Percentiles rank a stretch among this genome's conserved stretches.
Evolutionary conservation across 2,329 filamentous ascomycete genomes (phyloP).

Genomic region (Atkinsonella hypoxylon): DNA sequence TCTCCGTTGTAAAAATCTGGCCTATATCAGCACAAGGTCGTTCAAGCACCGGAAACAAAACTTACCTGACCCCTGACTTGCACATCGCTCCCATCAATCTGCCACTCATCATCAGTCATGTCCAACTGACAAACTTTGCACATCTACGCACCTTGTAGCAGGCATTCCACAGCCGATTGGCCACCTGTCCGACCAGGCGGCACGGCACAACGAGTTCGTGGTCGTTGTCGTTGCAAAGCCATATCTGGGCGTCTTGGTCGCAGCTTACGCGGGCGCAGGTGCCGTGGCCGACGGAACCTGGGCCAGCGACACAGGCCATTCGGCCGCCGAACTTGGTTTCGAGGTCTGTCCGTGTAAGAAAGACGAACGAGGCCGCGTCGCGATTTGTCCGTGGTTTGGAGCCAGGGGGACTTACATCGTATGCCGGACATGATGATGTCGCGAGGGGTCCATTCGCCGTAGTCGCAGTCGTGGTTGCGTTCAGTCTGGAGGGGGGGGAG

Average conservation of each 20-base stretch:
- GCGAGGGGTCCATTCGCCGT: background rate
- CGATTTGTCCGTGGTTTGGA: background rate
- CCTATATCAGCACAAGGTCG: background rate
- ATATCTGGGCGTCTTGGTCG: background rate
- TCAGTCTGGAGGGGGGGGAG: background rate
- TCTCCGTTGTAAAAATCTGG: background rate
- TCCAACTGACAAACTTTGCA: background rate
- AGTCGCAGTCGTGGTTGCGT: background rate
- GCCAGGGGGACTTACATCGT: background rate
- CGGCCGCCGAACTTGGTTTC: background rate
- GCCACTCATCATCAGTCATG: background rate
- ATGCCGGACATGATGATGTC: background rate
- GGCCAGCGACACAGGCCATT: background rate
- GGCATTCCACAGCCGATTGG: background rate
- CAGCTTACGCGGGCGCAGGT: background rate
- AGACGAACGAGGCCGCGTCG: too few relatives aligned
- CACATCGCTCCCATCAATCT: background rate
- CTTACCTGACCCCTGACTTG: background rate
- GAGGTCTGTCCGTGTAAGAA: background rate
- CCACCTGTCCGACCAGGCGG: background rate
- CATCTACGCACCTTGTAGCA: background rate
- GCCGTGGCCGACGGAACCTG: background rate
- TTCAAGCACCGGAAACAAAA: too few relatives aligned
- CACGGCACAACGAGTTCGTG: background rate
- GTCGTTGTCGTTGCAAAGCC: background rate